Evolutionary conservation across 2,329 filamentous ascomycete species (phyloP).

Genomic region (Elsinoe perseae): DNA sequence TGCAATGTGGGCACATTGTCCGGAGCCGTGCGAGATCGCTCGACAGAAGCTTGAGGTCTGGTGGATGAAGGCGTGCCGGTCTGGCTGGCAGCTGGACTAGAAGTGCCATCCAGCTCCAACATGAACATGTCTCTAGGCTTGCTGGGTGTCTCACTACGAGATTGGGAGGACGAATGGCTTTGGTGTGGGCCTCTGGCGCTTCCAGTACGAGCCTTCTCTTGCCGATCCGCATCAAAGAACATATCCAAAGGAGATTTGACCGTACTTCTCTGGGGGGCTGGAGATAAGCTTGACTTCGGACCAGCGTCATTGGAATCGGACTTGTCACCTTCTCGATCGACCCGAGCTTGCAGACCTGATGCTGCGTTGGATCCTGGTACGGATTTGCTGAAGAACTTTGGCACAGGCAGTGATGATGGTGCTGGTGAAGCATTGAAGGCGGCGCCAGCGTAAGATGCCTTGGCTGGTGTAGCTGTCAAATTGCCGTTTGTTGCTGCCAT

Average conservation of each 20-base stretch:
- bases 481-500: constrained; percentile 35
- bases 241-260: constrained; percentile 77
- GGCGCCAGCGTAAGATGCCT: constrained; percentile 73
- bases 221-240: constrained; percentile 79
- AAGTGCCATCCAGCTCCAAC: constrained; percentile 58
- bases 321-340: constrained; percentile 34
- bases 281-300: constrained; percentile 11
- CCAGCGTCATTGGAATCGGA: constrained; percentile 31
- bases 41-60: constrained; percentile 22
- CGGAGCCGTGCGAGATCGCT: constrained; percentile 30
- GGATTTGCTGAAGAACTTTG: constrained; percentile 76
- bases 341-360: constrained; percentile 36
- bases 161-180: neutral
- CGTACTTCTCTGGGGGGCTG: constrained; percentile 26
- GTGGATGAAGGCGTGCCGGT: constrained; percentile 20
- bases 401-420: constrained; percentile 80
- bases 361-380: constrained; percentile 55
- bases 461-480: constrained; percentile 35
- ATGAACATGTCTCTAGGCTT: constrained; percentile 45
- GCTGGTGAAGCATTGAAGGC: constrained; percentile 94
- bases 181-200: constrained; percentile 40
- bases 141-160: constrained; percentile 12
- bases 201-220: constrained; percentile 59
- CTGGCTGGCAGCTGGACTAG: constrained; percentile 24
- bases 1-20: constrained; percentile 23